Base-by-base conservation (phyloP, 2,329 filamentous ascomycete genomes). In the Emergomyces africanus region DNA sequence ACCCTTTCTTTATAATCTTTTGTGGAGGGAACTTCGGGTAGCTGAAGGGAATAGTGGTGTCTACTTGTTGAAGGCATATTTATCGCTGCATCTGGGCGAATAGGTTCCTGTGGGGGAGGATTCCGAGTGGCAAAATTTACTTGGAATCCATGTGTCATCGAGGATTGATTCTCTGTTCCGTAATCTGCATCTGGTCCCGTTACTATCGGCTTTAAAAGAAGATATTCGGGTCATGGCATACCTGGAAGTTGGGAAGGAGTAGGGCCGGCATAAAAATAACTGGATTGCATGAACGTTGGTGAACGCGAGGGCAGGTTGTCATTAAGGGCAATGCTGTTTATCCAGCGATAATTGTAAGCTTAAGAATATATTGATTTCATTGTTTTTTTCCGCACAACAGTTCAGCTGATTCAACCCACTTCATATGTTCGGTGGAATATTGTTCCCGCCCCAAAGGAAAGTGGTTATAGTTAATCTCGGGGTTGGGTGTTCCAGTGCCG, bases 201-300 rank as follows among this genome's bases (percentile, higher is more conserved):
- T 41, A 57, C 28, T 28, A 35, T 60, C 25, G 51, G 35, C 28
- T 5, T 23, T 51, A 14, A 14, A 20, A 12, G 12, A 51, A 18
- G 54, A 25, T n/a, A 57, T n/a, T 18, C n/a, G 35, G 20, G 14
- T 44, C 20, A 12, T 30, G 23, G 9, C 53, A 60, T 60, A 61
- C 60, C 60, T 58, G 49, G 35, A 35, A 61, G 37, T 35, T 51
- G 50, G 46, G 57, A 18, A 20, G 57, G 58, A n/a, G 55, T 37
- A 28, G 41, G 44, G 20, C 18, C 55, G 12, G 55, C 6, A 20
- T 57, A 57, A 50, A 37, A 37, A 39, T 57, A 50, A 25, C 20
- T 37, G n/a, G 46, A 42, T 37, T 57, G 55, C 14, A 18, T 28
- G 23, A 46, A 25, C 4, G 14, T 18, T 46, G 54, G 28, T 54